These are phyloP conservation scores for Emericellopsis terricola DNA, from an alignment of 495 filamentous ascomycete genomes.

Conservation along the genomic window DNA sequence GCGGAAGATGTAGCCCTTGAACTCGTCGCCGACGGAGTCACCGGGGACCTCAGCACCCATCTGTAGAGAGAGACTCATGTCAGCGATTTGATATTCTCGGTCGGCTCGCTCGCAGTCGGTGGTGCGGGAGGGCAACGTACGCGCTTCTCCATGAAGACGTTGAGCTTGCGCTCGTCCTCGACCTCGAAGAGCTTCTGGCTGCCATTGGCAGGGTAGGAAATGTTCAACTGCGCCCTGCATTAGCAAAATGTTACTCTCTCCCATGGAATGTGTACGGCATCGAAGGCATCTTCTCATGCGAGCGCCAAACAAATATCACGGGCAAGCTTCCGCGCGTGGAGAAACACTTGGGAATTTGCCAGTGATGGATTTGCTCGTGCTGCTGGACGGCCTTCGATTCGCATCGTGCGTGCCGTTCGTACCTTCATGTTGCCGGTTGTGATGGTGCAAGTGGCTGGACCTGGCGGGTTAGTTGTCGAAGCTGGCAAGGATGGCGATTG, in stretches of 20 bases:
- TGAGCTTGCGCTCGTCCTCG: slow-evolving; percentile 81
- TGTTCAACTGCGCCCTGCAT: slow-evolving; percentile 98
- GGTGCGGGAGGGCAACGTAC: slow-evolving; percentile 4
- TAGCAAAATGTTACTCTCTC: too few relatives aligned
- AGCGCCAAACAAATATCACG: too few relatives aligned
- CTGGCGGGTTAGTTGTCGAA: slow-evolving; percentile 3
- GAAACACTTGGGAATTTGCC: too few relatives aligned
- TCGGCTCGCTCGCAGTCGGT: background rate
- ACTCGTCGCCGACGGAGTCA: slow-evolving; percentile 92
- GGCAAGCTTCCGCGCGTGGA: too few relatives aligned
- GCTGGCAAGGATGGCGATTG: slow-evolving; percentile 1
- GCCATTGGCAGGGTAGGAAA: slow-evolving; percentile 96
- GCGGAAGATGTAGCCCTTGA: slow-evolving; percentile 95
- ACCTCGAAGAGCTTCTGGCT: slow-evolving; percentile 97
- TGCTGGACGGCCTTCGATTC: too few relatives aligned
- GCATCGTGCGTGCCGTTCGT: too few relatives aligned
- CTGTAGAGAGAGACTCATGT: slow-evolving; percentile 19
- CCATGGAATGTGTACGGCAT: too few relatives aligned
- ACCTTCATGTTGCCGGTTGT: slow-evolving; percentile 6
- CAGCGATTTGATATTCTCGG: slow-evolving; percentile 8
- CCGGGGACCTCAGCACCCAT: slow-evolving; percentile 94
- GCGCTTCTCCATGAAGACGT: slow-evolving; percentile 39
- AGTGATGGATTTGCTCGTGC: too few relatives aligned
- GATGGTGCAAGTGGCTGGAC: slow-evolving; percentile 2
- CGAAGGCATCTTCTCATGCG: too few relatives aligned